phyloP scores from a whole-genome alignment of 1,284 basidiomycete genomes.

The Pyrrhoderma noxium region DNA sequence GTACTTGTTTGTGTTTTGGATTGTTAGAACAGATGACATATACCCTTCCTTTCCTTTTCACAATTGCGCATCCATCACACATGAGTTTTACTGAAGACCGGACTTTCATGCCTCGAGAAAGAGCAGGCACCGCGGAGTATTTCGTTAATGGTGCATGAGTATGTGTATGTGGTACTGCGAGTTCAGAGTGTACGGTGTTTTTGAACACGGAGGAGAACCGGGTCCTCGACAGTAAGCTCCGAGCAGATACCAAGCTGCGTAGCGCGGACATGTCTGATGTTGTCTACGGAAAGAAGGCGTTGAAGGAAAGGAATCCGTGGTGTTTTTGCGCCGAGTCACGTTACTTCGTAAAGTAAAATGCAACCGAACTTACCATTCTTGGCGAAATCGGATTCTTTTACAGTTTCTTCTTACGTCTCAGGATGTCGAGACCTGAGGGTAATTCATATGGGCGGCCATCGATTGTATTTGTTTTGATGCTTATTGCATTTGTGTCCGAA shows the following conservation, averaged over 20 bases:
- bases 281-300: not conserved
- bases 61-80: constrained; percentile 86
- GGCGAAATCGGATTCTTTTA: no score
- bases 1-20: constrained; percentile 96
- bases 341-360: no score
- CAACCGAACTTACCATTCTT: no score
- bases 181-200: constrained; percentile 24
- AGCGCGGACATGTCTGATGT: constrained; percentile 39
- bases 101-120: constrained; percentile 89
- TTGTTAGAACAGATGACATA: constrained; percentile 94
- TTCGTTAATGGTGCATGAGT: constrained; percentile 17
- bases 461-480: constrained; percentile 44
- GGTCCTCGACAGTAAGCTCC: constrained; percentile 49
- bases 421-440: not conserved
- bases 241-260: constrained; percentile 54
- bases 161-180: constrained; percentile 25
- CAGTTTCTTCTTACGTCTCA: no score
- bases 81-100: constrained; percentile 88
- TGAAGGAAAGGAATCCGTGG: not conserved
- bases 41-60: constrained; percentile 83
- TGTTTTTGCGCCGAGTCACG: no score
- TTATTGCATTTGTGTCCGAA: constrained; percentile 61
- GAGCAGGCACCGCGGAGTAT: constrained; percentile 26
- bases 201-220: constrained; percentile 9
- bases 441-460: constrained; percentile 29